Percentiles rank a stretch among this genome's conserved stretches.
Conservation (phyloP, 768 basidiomycete species). For the Rhodotorula sphaerocarpa region DNA sequence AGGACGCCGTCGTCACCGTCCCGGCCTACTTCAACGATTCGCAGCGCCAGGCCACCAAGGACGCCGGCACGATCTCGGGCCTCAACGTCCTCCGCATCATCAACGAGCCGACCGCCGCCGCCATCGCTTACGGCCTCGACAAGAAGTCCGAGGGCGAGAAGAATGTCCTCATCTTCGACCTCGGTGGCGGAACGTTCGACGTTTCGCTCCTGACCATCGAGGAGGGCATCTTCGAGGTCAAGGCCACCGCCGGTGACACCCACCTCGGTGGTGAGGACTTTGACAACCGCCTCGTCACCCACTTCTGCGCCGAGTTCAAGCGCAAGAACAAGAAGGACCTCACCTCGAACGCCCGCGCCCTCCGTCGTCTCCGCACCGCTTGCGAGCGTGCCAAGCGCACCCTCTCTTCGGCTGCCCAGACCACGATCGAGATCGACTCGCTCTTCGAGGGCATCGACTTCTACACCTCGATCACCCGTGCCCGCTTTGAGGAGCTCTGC, state of each 20-base stretch:
- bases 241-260: constrained; percentile 96
- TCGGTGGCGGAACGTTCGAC: constrained; percentile 97
- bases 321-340: constrained; percentile 96
- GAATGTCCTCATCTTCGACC: constrained; percentile 96
- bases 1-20: constrained; percentile 57
- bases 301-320: constrained; percentile 95
- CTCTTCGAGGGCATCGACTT: constrained; percentile 97
- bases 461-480: constrained; percentile 95
- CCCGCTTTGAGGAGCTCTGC: constrained; percentile 93
- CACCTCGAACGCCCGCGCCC: constrained; percentile 83
- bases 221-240: constrained; percentile 96
- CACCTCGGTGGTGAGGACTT: constrained; percentile 98
- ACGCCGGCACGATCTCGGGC: constrained; percentile 88
- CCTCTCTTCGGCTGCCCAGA: constrained; percentile 90
- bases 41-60: constrained; percentile 96
- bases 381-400: constrained; percentile 99
- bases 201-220: constrained; percentile 92
- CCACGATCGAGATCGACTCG: constrained; percentile 96
- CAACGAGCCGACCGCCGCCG: constrained; percentile 97
- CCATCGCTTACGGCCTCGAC: constrained; percentile 97
- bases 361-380: constrained; percentile 92
- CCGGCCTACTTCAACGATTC: constrained; percentile 99
- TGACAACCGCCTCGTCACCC: constrained; percentile 89
- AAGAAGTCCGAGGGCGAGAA: constrained; percentile 83
- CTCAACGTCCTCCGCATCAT: constrained; percentile 96